phyloP scores from a whole-genome alignment of 2,329 filamentous ascomycete species.

The Aspergillus hortae region DNA sequence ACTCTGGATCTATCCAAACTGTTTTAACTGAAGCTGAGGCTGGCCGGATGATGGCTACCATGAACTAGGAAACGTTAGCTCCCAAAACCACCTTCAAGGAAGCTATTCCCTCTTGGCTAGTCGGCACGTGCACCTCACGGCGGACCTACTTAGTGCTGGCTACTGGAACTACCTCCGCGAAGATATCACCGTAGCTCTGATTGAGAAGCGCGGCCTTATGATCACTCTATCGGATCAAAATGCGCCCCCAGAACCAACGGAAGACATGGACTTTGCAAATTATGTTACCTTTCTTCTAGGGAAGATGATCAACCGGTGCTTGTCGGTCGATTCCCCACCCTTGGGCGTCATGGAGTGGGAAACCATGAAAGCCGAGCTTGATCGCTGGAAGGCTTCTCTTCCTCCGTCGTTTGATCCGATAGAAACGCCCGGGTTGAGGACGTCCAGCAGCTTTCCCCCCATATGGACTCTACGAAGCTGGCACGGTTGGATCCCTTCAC shows the following conservation, averaged over 20 bases:
- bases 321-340: constrained; percentile 15
- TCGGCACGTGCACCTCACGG: constrained; percentile 16
- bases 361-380: constrained; percentile 18
- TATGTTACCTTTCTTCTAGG: constrained; percentile 43
- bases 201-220: constrained; percentile 41
- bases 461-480: constrained; percentile 42
- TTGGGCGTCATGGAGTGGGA: constrained; percentile 9
- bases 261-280: constrained; percentile 39
- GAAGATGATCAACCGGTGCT: constrained; percentile 41
- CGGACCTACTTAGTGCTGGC: constrained; percentile 38
- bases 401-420: constrained; percentile 32
- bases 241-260: constrained; percentile 4
- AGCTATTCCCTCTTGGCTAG: constrained; percentile 45
- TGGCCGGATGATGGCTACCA: too few relatives aligned
- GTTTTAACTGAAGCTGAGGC: too few relatives aligned
- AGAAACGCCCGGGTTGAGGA: constrained; percentile 4
- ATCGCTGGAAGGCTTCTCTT: constrained; percentile 29
- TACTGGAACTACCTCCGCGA: constrained; percentile 53
- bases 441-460: constrained; percentile 30
- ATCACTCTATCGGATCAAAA: constrained; percentile 33
- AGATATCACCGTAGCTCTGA: constrained; percentile 54
- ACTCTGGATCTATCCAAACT: too few relatives aligned
- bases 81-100: constrained; percentile 46
- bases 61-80: constrained; percentile 35
- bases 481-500: constrained; percentile 36